These are phyloP conservation scores for Sporormia fimetaria DNA, from an alignment of 495 filamentous ascomycete genomes.

Conservation along the genomic window DNA sequence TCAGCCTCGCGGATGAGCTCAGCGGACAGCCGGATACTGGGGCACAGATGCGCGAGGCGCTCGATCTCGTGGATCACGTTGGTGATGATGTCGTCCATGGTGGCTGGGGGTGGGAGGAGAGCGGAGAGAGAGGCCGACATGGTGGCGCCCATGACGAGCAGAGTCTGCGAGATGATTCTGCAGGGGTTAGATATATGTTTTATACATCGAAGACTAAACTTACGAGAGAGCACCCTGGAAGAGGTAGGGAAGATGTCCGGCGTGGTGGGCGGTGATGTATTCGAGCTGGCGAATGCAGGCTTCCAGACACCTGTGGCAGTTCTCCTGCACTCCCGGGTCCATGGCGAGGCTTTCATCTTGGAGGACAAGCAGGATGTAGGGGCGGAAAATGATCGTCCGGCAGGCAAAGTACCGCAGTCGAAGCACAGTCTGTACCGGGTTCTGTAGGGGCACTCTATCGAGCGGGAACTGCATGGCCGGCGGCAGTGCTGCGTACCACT, in stretches of 20 bases:
- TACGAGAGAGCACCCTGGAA: slow-evolving; percentile 69
- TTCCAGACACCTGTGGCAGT: slow-evolving; percentile 71
- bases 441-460: slow-evolving; percentile 48
- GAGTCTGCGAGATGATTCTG: slow-evolving; percentile 61
- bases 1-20: slow-evolving; percentile 74
- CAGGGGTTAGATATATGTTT: slow-evolving; percentile 2
- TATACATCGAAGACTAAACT: slow-evolving; percentile 1
- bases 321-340: slow-evolving; percentile 60
- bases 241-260: slow-evolving; percentile 76
- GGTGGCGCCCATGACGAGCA: slow-evolving; percentile 72
- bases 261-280: slow-evolving; percentile 66
- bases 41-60: slow-evolving; percentile 60
- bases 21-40: slow-evolving; percentile 57
- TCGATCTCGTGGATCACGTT: slow-evolving; percentile 63
- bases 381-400: slow-evolving; percentile 73
- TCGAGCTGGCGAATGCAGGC: slow-evolving; percentile 70
- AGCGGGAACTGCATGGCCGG: slow-evolving; percentile 64
- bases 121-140: slow-evolving; percentile 63
- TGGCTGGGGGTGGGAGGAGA: slow-evolving; percentile 50
- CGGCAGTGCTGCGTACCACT: slow-evolving; percentile 74
- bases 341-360: slow-evolving; percentile 61
- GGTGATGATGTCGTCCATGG: slow-evolving; percentile 63
- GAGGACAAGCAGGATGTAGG: slow-evolving; percentile 68
- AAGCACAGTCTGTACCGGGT: slow-evolving; percentile 68
- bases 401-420: slow-evolving; percentile 72